phyloP scores from a whole-genome alignment of 208 protist genomes.

The Leptomonas pyrrhocoris region DNA sequence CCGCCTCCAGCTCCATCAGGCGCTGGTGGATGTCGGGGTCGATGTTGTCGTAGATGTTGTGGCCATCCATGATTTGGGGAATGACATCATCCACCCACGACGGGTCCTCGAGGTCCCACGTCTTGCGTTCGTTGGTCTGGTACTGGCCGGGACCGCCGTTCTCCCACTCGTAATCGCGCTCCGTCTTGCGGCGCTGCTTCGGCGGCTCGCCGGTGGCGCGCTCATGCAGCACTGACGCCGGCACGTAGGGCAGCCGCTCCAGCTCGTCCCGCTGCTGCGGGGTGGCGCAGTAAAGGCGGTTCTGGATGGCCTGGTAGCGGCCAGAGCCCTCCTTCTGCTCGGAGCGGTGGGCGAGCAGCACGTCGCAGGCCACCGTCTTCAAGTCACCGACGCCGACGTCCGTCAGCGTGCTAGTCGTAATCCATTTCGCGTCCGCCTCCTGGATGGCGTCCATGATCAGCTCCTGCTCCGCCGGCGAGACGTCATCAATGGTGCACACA shows the following conservation, averaged over 20 bases:
- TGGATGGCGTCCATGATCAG: slow-evolving; percentile 87
- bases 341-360: slow-evolving; percentile 94
- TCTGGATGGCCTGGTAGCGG: slow-evolving; percentile 90
- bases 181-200: slow-evolving; percentile 74
- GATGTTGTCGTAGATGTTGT: slow-evolving; percentile 99
- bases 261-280: slow-evolving; percentile 92
- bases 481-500: slow-evolving; percentile 91
- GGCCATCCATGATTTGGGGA: slow-evolving; percentile 99
- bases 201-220: slow-evolving; percentile 37
- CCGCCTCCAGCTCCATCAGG: slow-evolving; percentile 91
- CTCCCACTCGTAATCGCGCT: slow-evolving; percentile 93
- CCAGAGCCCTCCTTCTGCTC: slow-evolving; percentile 95
- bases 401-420: slow-evolving; percentile 95
- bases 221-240: slow-evolving; percentile 70
- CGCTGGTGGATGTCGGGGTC: slow-evolving; percentile 98
- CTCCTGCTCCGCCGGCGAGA: slow-evolving; percentile 84
- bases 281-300: slow-evolving; percentile 90
- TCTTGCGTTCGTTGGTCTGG: slow-evolving; percentile 86
- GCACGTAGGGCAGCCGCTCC: slow-evolving; percentile 76
- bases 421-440: slow-evolving; percentile 84
- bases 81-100: slow-evolving; percentile 99
- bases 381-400: slow-evolving; percentile 94
- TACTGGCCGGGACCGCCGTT: slow-evolving; percentile 95
- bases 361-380: slow-evolving; percentile 95
- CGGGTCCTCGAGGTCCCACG: slow-evolving; percentile 92